Base-by-base conservation (phyloP, 352 stramenopile genomes). In the Phytophthora constricta region DNA sequence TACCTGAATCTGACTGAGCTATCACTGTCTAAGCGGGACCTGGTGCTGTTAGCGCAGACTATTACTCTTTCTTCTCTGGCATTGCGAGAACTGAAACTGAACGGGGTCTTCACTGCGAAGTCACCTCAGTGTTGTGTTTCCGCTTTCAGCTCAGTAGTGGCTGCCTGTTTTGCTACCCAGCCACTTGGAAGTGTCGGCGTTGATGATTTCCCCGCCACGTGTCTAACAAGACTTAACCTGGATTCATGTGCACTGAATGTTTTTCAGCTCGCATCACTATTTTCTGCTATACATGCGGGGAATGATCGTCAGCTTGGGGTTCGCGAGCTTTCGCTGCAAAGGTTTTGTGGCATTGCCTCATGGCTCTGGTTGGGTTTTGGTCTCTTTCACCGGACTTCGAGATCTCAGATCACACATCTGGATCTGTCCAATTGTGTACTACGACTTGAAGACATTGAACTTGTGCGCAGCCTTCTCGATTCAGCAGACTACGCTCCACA, bases 341-440 rank as follows among this genome's bases (percentile, higher is more conserved):
- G 56, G 0, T 76, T 79, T 26, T 46, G 74, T 20, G 67, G 70
- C 11, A 70, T 61, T 16, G 23, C 74, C 9, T 60, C 64, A 16
- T 87, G 80, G 80, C 28, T 72, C 9, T 89, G 80, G 80, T 28
- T 86, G 28, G 54, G 63, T 2, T 76, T 70, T 39, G 72, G 65
- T 11, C 31, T 84, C 19, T 68, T 75, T n/a, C 70, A 70, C 49
- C 42, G 25, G 3, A 20, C 33, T 4, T 80, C 63, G 1, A 67
- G 49, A 17, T 72, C 65, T 28, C 47, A 22, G 20, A 55, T 74
- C 14, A 45, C 9, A 25, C 22, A 49, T 19, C 34, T 89, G 22
- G 74, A 89, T 50, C 22, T 89, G 2, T 87, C 80, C 14, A 54
- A 62, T 22, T 85, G 84, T 28, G 43, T 74, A 3, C 26, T 89